Base-by-base conservation (phyloP, 1,139 yeast genomes). In the Sugiyamaella japonica region DNA sequence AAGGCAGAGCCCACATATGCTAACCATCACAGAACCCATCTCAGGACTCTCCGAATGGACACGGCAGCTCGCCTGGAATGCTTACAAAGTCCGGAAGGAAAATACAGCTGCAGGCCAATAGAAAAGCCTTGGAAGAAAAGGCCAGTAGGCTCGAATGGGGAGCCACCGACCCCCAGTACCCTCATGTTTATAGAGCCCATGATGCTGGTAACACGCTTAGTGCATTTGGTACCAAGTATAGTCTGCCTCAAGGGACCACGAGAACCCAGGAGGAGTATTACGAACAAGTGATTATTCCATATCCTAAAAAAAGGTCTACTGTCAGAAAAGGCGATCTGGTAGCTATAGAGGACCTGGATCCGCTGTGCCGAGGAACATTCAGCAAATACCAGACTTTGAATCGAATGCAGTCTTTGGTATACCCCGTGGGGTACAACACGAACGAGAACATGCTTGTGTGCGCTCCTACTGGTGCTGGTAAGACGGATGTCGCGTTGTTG, bases 391-490 rank as follows among this genome's bases (percentile, higher is more conserved):
- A 80, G 51, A 78, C 86, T 0, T 77, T 95, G 61, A 95, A 95
- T 70, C 82, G 89, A 61, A 86, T 95, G 81, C 99, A 95, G 70
- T 86, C 97, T 28, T 77, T 95, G 59, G 96, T 95, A 1, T 95
- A 79, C 62, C 96, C 96, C 0, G 87, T 90, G 15, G 99, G 97
- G 0, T 95, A 93, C 67, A 83, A 86, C 54, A 86, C 98, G 6
- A 91, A 89, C 70, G 97, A 91, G 63, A 93, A 95, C 66, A 87
- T 95, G 97, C 77, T 93, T 50, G 91, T 93, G 1, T 93, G 99
- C 81, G 99, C 99, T 0, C 99, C 99, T 1, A 93, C 99, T 0
- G 99, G 99, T 77, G 98, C 99, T 7, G 99, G 99, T 79, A 93
- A 93, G 67, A 95, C 99, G 0, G 98, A 95, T 70, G 96, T 95